Conservation (phyloP, 192 early-diverging fungal species). For the Entomortierella parvispora region DNA sequence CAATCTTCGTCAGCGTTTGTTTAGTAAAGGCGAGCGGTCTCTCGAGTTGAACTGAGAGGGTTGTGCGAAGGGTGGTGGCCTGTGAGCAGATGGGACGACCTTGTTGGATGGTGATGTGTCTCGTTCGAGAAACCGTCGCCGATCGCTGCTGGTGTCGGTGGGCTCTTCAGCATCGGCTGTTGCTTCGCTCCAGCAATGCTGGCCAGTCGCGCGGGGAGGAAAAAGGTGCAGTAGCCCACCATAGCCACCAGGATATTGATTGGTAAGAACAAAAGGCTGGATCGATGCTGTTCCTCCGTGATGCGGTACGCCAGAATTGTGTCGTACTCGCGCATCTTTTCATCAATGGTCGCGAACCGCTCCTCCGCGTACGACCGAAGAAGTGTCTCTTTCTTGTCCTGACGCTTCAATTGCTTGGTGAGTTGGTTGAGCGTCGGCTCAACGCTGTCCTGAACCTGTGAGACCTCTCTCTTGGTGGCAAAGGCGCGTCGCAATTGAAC, state of each 20-base stretch:
- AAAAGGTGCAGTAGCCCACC: constrained; percentile 55
- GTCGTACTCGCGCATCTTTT: constrained; percentile 67
- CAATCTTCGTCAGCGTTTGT: no score
- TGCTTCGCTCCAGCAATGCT: constrained; percentile 33
- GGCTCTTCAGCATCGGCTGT: constrained; percentile 45
- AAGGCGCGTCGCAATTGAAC: constrained; percentile 56
- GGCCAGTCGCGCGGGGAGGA: constrained; percentile 43
- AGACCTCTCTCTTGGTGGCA: constrained; percentile 65
- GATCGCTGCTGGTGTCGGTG: constrained; percentile 36
- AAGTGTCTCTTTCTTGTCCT: constrained; percentile 64
- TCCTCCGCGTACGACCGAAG: constrained; percentile 64
- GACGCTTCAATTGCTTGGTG: constrained; percentile 61
- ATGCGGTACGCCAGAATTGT: constrained; percentile 57
- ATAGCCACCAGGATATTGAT: constrained; percentile 60
- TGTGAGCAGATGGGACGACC: not conserved
- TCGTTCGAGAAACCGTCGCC: constrained; percentile 30
- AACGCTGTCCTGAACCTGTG: constrained; percentile 59
- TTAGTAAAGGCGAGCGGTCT: constrained; percentile 41
- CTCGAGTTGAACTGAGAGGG: constrained; percentile 36
- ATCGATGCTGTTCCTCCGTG: constrained; percentile 61
- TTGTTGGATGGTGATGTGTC: not conserved
- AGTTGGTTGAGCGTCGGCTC: constrained; percentile 64
- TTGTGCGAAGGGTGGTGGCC: constrained; percentile 44
- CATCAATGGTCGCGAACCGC: constrained; percentile 59
- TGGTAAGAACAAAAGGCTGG: constrained; percentile 59